Conservation (phyloP, 2,329 filamentous ascomycete genomes). For the Fusarium aywerte region DNA sequence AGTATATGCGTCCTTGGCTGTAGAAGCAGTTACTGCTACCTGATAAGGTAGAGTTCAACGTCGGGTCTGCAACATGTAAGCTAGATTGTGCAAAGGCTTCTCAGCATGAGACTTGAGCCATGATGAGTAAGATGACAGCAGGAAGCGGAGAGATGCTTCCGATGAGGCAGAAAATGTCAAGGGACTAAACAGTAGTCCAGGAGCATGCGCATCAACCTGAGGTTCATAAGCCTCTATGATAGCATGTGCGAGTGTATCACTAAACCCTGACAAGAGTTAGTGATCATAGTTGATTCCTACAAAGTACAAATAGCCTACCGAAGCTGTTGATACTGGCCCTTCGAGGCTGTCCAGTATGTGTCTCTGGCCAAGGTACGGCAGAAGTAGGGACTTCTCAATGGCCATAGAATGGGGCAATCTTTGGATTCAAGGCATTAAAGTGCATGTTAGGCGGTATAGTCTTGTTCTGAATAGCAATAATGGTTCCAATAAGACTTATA, state of each 20-base stretch:
- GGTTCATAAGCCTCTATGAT: conserved; percentile 5
- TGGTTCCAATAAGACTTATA: not conserved
- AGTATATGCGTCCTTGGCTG: not conserved
- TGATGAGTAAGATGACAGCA: not conserved
- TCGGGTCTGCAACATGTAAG: not conserved
- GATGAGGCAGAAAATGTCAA: not conserved
- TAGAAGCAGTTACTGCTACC: not conserved
- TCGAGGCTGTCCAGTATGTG: not conserved
- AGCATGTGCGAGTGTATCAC: conserved; percentile 13
- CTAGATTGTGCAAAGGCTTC: not conserved
- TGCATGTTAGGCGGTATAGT: conserved; percentile 39
- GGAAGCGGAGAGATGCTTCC: not conserved
- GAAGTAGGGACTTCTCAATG: not conserved
- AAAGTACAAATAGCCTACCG: too few species aligned
- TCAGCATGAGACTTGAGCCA: not conserved
- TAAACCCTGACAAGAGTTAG: not conserved
- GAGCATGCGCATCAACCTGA: too few species aligned
- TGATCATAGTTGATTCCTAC: too few species aligned
- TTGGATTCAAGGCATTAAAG: conserved; percentile 54
- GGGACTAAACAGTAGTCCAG: not conserved
- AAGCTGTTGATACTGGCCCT: conserved; percentile 10
- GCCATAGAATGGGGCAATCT: not conserved
- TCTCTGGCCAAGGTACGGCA: not conserved
- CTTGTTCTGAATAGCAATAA: not conserved
- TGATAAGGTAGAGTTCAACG: not conserved